phyloP scores from a whole-genome alignment of 495 filamentous ascomycete species.

The Jackrogersella minutella region DNA sequence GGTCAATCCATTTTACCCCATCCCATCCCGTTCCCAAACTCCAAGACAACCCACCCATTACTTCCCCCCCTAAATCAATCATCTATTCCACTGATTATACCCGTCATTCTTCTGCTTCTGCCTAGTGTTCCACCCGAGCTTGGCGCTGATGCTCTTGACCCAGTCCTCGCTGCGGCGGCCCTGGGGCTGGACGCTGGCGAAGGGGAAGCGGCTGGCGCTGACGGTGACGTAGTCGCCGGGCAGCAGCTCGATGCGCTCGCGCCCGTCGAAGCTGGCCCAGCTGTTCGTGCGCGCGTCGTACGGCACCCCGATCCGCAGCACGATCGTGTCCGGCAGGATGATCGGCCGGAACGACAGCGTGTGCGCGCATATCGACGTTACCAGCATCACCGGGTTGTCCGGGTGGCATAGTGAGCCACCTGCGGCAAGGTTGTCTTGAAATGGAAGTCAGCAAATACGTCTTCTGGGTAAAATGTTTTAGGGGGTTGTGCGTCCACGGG shows the following conservation, averaged over 20 bases:
- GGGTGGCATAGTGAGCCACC: conserved; percentile 95
- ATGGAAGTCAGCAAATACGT: no score
- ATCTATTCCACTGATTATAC: conserved; percentile 60
- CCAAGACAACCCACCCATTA: neutral
- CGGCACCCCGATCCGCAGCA: conserved; percentile 88
- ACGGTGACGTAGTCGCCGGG: conserved; percentile 97
- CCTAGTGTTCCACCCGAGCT: conserved; percentile 92
- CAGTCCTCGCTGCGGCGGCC: conserved; percentile 84
- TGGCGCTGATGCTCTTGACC: conserved; percentile 89
- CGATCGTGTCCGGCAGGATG: conserved; percentile 93
- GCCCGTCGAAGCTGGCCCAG: conserved; percentile 97
- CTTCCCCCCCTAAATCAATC: neutral
- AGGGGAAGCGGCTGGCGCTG: conserved; percentile 89
- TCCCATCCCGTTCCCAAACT: neutral
- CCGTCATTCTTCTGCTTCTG: conserved; percentile 72
- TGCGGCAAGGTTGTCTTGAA: conserved; percentile 96
- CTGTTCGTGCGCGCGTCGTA: conserved; percentile 87
- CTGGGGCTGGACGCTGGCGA: conserved; percentile 83
- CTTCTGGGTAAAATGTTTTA: no score
- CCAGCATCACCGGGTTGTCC: conserved; percentile 94
- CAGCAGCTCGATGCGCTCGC: conserved; percentile 83
- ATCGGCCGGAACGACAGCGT: conserved; percentile 95
- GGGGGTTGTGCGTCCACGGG: no score
- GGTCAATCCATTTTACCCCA: neutral
- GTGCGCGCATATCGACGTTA: conserved; percentile 95